Evolutionary conservation across 306 rosid genomes (phyloP).

Genomic region (Macrotyloma uniflorum): DNA sequence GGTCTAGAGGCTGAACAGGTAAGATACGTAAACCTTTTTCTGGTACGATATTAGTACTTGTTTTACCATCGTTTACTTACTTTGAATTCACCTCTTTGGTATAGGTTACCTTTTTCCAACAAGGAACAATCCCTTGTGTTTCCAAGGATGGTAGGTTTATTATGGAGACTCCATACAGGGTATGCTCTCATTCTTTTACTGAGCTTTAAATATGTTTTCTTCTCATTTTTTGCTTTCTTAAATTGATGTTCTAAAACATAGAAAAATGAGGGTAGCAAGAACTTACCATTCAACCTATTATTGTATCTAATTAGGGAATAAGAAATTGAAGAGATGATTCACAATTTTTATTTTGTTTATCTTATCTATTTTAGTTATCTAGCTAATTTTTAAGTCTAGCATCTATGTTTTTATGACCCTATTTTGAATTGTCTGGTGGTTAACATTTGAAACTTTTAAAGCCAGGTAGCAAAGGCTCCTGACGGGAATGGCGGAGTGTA

Average conservation of each 20-base stretch:
- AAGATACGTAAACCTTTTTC: constrained; percentile 28
- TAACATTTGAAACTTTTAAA: constrained; percentile 49
- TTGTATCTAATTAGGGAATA: constrained; percentile 10
- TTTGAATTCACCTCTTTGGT: constrained; percentile 41
- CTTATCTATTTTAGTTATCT: constrained; percentile 18
- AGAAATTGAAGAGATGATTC: constrained; percentile 10
- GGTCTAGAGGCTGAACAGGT: constrained; percentile 96
- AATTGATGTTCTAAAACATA: neutral
- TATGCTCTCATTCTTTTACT: constrained; percentile 44
- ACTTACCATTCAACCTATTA: constrained; percentile 8
- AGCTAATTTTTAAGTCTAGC: constrained; percentile 17
- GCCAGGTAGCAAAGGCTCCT: constrained; percentile 96
- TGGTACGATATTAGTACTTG: neutral
- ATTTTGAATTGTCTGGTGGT: constrained; percentile 35
- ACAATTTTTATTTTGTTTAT: constrained; percentile 3
- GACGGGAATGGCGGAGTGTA: constrained; percentile 99
- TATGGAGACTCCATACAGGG: constrained; percentile 88
- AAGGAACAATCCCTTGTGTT: constrained; percentile 97
- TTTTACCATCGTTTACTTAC: constrained; percentile 39
- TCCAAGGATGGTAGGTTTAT: constrained; percentile 92
- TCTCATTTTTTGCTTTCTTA: constrained; percentile 27
- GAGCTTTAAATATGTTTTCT: constrained; percentile 18
- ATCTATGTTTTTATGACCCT: constrained; percentile 29
- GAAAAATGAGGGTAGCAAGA: constrained; percentile 21
- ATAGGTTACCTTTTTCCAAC: constrained; percentile 94